Conservation (phyloP, 139 green algal species). For the Chlamydomonas schloesseri region DNA sequence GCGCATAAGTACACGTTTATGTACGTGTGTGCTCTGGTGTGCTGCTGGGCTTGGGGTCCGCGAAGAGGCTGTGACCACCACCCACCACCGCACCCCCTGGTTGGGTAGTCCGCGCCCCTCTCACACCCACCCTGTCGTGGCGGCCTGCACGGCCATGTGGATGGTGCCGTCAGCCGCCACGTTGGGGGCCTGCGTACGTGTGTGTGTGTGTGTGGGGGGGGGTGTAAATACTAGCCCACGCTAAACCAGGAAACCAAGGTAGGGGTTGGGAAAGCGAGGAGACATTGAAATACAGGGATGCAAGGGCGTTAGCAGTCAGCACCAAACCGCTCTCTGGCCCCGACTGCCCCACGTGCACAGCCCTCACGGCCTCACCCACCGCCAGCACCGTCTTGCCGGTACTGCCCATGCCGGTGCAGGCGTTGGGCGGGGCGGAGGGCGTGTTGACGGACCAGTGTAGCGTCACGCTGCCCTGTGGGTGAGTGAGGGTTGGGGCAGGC, state of each 20-base stretch:
- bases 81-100: too few relatives aligned
- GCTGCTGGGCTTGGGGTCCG: too few relatives aligned
- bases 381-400: not conserved
- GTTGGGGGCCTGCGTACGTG: constrained; percentile 6
- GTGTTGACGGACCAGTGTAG: constrained; percentile 29
- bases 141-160: constrained; percentile 8
- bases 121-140: not conserved
- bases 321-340: not conserved
- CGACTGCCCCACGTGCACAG: not conserved
- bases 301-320: too few relatives aligned
- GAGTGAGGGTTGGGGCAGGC: too few relatives aligned
- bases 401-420: not conserved
- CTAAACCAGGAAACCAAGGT: too few relatives aligned
- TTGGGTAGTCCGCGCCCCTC: not conserved
- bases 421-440: not conserved
- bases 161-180: not conserved
- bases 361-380: not conserved
- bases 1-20: too few relatives aligned
- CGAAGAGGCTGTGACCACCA: too few relatives aligned
- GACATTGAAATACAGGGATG: too few relatives aligned
- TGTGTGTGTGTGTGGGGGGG: not conserved
- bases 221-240: too few relatives aligned
- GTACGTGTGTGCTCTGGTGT: too few relatives aligned
- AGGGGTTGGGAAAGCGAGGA: too few relatives aligned
- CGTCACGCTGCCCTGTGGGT: not conserved